phyloP scores from a whole-genome alignment of 106 monocot species.

The Posidonia australis region DNA sequence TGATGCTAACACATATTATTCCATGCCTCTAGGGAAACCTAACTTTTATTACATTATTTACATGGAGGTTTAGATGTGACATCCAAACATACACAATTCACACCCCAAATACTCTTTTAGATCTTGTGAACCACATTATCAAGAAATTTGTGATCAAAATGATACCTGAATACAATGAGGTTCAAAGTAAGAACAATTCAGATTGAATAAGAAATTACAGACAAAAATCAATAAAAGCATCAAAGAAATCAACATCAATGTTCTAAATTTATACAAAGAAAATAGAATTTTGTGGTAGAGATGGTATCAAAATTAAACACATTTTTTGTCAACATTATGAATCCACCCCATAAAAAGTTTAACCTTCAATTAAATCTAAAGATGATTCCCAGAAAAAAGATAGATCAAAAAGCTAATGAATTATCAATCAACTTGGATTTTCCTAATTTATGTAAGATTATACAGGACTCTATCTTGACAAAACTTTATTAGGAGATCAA shows the following conservation, averaged over 20 bases:
- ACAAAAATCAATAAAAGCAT: neutral
- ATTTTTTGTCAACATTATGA: too few species aligned
- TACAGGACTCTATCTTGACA: too few species aligned
- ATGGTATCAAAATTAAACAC: too few species aligned
- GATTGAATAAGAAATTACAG: neutral
- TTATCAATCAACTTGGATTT: too few species aligned
- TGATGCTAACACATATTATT: neutral
- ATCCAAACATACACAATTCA: conserved; percentile 77
- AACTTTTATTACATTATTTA: neutral
- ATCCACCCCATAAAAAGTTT: neutral
- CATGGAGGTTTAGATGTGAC: conserved; percentile 92
- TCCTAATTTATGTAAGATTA: too few species aligned
- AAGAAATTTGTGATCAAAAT: conserved; percentile 82
- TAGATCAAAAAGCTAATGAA: too few species aligned
- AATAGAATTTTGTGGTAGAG: neutral
- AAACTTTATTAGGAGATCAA: too few species aligned
- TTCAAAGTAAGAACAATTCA: neutral
- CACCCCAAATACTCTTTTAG: conserved; percentile 75
- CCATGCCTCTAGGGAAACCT: conserved; percentile 1
- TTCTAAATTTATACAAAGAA: neutral
- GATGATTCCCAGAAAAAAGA: too few species aligned
- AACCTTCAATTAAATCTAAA: neutral
- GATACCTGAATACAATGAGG: conserved; percentile 39
- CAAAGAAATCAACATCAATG: neutral
- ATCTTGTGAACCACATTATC: conserved; percentile 73